A percentile compares a stretch with the other conserved stretches of the same genome.
Conservation (phyloP, 805 yeast species). For the Suhomyces pyralidae region DNA sequence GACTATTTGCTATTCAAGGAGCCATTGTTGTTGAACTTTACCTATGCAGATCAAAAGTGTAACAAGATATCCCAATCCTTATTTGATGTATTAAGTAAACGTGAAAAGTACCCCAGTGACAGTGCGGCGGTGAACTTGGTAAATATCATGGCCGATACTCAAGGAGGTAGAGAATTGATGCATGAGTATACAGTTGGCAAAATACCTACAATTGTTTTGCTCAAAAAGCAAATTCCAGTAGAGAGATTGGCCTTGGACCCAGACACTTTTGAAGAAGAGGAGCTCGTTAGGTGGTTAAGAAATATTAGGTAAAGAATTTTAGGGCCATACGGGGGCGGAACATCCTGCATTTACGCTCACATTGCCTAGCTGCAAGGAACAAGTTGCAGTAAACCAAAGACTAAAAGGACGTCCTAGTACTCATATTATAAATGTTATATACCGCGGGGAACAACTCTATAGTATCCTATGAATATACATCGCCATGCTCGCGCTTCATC, state of each 20-base stretch:
- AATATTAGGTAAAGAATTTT: neutral
- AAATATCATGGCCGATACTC: slow-evolving; percentile 68
- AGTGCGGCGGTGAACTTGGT: slow-evolving; percentile 53
- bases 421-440: too few relatives aligned
- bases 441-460: neutral
- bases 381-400: neutral
- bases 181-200: slow-evolving; percentile 51
- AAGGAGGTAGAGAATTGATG: slow-evolving; percentile 57
- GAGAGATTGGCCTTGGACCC: slow-evolving; percentile 25
- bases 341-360: neutral
- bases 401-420: neutral
- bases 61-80: slow-evolving; percentile 62
- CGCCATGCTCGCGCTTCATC: neutral
- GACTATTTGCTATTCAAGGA: slow-evolving; percentile 48
- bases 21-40: slow-evolving; percentile 72
- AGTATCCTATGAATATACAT: neutral
- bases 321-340: neutral
- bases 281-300: slow-evolving; percentile 28
- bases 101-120: slow-evolving; percentile 26
- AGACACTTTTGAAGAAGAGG: slow-evolving; percentile 24
- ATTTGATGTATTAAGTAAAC: slow-evolving; percentile 34
- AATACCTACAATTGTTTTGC: slow-evolving; percentile 66
- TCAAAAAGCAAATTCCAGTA: slow-evolving; percentile 60
- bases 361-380: neutral
- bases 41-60: slow-evolving; percentile 61